A percentile compares a stretch with the other conserved stretches of the same genome.
Evolutionary conservation across 441 rosid genomes (phyloP).

Genomic region (Theobroma grandiflorum): DNA sequence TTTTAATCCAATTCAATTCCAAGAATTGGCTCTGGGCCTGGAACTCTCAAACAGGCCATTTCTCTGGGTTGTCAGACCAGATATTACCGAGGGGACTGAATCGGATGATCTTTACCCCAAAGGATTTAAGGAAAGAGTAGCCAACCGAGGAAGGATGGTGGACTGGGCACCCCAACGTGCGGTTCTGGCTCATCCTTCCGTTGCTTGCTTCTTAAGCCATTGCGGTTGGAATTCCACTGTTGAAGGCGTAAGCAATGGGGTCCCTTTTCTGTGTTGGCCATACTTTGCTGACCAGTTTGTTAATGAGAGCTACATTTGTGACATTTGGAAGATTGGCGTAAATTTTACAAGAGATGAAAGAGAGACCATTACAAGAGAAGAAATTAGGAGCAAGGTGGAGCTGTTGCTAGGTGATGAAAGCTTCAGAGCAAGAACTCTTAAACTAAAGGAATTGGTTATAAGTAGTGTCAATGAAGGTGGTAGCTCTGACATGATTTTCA

Average conservation of each 20-base stretch:
- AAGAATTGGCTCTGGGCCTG: neutral
- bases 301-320: conserved; percentile 57
- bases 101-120: conserved; percentile 24
- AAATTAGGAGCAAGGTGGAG: conserved; percentile 53
- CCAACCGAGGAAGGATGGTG: conserved; percentile 38
- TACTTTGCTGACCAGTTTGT: conserved; percentile 61
- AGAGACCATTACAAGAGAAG: conserved; percentile 40
- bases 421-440: conserved; percentile 36
- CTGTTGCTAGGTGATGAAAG: conserved; percentile 39
- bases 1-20: neutral
- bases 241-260: conserved; percentile 65
- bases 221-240: conserved; percentile 74
- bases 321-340: conserved; percentile 66
- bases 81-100: neutral
- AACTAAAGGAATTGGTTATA: conserved; percentile 40
- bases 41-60: neutral
- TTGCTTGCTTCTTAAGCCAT: conserved; percentile 69
- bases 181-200: conserved; percentile 48
- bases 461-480: conserved; percentile 44
- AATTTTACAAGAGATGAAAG: conserved; percentile 36
- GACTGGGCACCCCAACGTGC: conserved; percentile 65
- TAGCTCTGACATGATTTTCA: conserved; percentile 45
- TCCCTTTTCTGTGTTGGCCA: conserved; percentile 71
- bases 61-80: conserved; percentile 20
- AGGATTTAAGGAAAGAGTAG: conserved; percentile 36